These are phyloP conservation scores for Xerophyta viscosa DNA, from an alignment of 106 monocot species.

Conservation along the genomic window DNA sequence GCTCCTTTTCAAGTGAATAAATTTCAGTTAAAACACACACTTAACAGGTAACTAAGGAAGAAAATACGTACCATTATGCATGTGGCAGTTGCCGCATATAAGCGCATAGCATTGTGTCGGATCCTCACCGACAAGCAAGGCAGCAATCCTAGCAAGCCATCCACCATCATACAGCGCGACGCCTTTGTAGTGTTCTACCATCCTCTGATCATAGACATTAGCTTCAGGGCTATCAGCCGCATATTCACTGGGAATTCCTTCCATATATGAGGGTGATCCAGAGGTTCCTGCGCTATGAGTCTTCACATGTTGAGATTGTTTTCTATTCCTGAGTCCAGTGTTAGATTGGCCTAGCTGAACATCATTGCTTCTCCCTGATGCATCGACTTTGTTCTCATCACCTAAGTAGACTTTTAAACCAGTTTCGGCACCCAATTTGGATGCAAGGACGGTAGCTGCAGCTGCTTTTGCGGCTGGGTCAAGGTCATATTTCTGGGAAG, in stretches of 20 bases:
- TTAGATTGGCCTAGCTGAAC: conserved; percentile 23
- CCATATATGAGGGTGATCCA: no score
- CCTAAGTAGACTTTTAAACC: conserved; percentile 73
- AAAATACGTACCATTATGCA: conserved; percentile 49
- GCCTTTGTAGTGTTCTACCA: conserved; percentile 48
- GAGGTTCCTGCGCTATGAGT: conserved; percentile 20
- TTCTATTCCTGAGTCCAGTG: conserved; percentile 75
- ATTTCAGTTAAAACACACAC: no score
- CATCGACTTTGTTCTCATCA: conserved; percentile 35
- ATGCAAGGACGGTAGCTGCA: conserved; percentile 78
- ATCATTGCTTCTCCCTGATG: conserved; percentile 32
- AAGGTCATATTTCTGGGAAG: conserved; percentile 72
- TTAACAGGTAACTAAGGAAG: no score
- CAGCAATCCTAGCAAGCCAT: conserved; percentile 74
- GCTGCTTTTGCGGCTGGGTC: conserved; percentile 92
- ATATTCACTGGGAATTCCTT: conserved; percentile 9
- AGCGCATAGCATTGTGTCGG: conserved; percentile 86
- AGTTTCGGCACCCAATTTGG: conserved; percentile 71
- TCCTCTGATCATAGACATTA: conserved; percentile 13
- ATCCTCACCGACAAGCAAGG: conserved; percentile 85
- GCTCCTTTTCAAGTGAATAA: no score
- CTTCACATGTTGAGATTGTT: conserved; percentile 25
- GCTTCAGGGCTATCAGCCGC: conserved; percentile 19
- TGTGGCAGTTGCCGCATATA: conserved; percentile 77
- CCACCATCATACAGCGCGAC: conserved; percentile 32